Conservation (phyloP, 345 rosid species). For the Ceriops zippeliana region DNA sequence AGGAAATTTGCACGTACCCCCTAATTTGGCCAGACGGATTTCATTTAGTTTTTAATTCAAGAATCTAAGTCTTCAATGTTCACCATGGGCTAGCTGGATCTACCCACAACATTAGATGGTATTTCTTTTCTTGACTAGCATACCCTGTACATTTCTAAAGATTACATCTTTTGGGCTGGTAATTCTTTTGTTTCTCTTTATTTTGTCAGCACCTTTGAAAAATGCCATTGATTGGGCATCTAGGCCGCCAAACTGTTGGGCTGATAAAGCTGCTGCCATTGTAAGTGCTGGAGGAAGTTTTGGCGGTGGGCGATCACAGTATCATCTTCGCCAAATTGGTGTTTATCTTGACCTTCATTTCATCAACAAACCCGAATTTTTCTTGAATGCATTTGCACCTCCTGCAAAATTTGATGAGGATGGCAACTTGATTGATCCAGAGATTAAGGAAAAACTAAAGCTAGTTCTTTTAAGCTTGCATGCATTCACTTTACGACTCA, state of each 20-base stretch:
- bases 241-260: conserved; percentile 69
- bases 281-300: conserved; percentile 56
- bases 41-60: too few relatives aligned
- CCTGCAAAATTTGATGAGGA: conserved; percentile 68
- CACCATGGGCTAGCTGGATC: too few relatives aligned
- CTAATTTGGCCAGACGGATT: too few relatives aligned
- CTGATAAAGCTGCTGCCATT: conserved; percentile 77
- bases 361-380: conserved; percentile 78
- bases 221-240: conserved; percentile 90
- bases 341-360: conserved; percentile 81
- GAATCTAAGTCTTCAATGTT: too few relatives aligned
- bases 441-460: conserved; percentile 40
- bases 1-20: too few relatives aligned
- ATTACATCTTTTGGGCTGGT: not conserved
- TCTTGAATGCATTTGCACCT: conserved; percentile 57
- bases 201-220: conserved; percentile 58
- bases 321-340: conserved; percentile 77
- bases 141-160: not conserved
- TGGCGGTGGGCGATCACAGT: conserved; percentile 62
- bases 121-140: too few relatives aligned
- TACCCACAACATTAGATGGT: too few relatives aligned
- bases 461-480: conserved; percentile 54
- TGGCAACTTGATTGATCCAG: conserved; percentile 59
- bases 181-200: not conserved
- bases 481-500: conserved; percentile 51